phyloP scores from a whole-genome alignment of 1,284 basidiomycete genomes.

The Irpex sp. region DNA sequence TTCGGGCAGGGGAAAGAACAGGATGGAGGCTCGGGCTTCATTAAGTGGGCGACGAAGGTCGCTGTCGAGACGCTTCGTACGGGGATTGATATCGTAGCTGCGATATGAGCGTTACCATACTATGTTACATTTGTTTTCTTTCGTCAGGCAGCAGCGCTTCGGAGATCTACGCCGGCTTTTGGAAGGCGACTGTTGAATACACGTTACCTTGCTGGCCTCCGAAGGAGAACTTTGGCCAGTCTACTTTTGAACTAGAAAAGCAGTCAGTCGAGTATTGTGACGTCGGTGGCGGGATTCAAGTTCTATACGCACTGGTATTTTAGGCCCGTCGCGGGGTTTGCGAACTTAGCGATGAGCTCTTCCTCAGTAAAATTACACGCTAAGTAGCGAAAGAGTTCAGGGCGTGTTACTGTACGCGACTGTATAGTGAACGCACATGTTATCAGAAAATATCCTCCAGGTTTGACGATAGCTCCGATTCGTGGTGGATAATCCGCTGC shows the following conservation, averaged over 20 bases:
- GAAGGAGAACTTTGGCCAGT: slow-evolving; percentile 70
- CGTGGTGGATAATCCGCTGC: slow-evolving; percentile 61
- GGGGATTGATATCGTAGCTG: slow-evolving; percentile 52
- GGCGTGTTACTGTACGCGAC: neutral
- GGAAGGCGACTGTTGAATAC: slow-evolving; percentile 73
- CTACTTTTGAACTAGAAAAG: slow-evolving; percentile 58
- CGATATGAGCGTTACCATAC: slow-evolving; percentile 17
- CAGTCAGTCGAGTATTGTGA: neutral
- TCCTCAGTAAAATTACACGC: slow-evolving; percentile 90
- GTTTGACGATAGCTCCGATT: slow-evolving; percentile 55
- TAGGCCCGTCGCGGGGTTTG: slow-evolving; percentile 44
- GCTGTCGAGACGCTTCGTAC: slow-evolving; percentile 66
- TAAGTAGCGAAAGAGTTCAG: slow-evolving; percentile 23
- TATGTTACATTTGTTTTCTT: neutral
- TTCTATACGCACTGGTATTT: slow-evolving; percentile 54
- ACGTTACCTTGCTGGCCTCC: slow-evolving; percentile 75
- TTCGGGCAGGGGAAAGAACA: slow-evolving; percentile 40
- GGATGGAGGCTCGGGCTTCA: slow-evolving; percentile 36
- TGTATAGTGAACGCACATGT: slow-evolving; percentile 54
- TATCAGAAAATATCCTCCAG: slow-evolving; percentile 76
- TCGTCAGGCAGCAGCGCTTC: neutral
- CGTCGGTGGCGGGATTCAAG: too few species aligned
- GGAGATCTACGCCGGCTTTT: slow-evolving; percentile 33
- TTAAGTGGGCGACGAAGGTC: slow-evolving; percentile 61
- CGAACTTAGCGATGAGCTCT: slow-evolving; percentile 67